Evolutionary conservation across 179 eudicot genomes (phyloP), one percentile per base, ranked within the genome.

Genomic region (Beta macrorhiza): DNA sequence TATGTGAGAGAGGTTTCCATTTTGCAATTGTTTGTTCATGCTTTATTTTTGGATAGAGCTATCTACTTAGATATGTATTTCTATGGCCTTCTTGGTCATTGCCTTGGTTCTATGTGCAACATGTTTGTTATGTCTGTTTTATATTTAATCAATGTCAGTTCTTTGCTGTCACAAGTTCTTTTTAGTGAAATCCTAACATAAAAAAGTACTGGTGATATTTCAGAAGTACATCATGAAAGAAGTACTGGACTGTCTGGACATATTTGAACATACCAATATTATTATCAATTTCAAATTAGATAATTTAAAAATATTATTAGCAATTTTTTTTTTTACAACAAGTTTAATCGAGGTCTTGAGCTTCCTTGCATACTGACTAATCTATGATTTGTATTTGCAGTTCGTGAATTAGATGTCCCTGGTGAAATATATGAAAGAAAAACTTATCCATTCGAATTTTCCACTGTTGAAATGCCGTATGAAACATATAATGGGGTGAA

Each of bases 381-480:
- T 69, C 79, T 72, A 56, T 78, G 29, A 65, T 79, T 74, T 78
- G 57, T 86, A 67, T 85, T 74, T 92, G 81, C 88, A 96, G 99
- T 96, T 86, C 96, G 99, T 37, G 99, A 96, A 85, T 85, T 96
- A 86, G 99, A 96, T 86, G 94, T 96, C 79, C 99, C 99, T 80
- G 96, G 99, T 71, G 99, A 96, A 67, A 80, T 96, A 75, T 96
- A 94, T 83, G 99, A 96, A 86, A 86, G 87, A 87, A 96, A 96
- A 88, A 90, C 91, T 47, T 96, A 86, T 79, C 91, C 93, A 52
- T 96, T 96, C 78, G 99, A 96, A 78, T 96, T 96, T 88, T 94
- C 99, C 53, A 92, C 99, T 0, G 99, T 96, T 68, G 99, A 96
- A 83, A 96, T 96, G 99, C 98, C 99, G 8, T 92, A 96, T 83